Evolutionary conservation across 305 asterid genomes (phyloP).

Genomic region (Fraxinus latifolia): DNA sequence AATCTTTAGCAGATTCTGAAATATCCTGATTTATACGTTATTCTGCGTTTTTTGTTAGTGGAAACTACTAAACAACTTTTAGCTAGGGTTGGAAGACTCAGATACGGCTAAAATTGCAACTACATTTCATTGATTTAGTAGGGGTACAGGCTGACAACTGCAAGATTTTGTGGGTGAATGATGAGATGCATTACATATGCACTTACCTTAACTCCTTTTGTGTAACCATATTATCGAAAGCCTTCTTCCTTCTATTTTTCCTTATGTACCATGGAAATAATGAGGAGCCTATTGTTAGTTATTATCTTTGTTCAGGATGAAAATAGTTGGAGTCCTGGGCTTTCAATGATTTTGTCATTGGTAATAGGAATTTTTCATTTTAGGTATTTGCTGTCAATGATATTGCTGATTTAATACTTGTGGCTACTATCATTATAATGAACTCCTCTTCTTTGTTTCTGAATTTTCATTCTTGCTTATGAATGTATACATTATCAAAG

Average conservation of each 20-base stretch:
- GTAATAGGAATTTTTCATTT: neutral
- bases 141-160: neutral
- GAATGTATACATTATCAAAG: neutral
- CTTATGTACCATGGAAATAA: neutral
- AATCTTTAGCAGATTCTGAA: neutral
- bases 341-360: neutral
- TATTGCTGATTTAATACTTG: conserved; percentile 1
- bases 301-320: neutral
- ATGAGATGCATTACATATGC: neutral
- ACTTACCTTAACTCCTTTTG: neutral
- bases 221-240: neutral
- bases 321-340: neutral
- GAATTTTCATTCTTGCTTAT: neutral
- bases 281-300: neutral
- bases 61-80: neutral
- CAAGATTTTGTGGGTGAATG: neutral
- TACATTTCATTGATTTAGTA: neutral
- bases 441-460: neutral
- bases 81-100: neutral
- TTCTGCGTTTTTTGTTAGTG: neutral
- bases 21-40: neutral
- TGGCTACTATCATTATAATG: neutral
- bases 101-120: neutral
- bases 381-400: neutral
- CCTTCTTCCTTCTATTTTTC: neutral